phyloP scores from a whole-genome alignment of 495 filamentous ascomycete genomes.

The Mytilinidion resinicola region DNA sequence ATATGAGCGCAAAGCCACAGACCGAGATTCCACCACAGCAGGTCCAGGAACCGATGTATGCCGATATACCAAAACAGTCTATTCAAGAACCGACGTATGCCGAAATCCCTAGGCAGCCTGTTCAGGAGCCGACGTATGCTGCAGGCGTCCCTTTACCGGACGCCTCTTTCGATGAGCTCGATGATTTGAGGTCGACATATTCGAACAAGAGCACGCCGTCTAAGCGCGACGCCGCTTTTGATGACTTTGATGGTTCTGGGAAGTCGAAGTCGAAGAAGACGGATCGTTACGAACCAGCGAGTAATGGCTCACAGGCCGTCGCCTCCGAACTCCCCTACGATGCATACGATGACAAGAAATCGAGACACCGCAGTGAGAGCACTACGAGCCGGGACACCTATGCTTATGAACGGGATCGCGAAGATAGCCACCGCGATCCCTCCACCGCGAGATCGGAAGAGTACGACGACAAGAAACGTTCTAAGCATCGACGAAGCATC shows the following conservation, averaged over 20 bases:
- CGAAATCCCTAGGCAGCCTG: background rate
- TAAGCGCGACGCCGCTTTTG: background rate
- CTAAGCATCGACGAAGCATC: constrained; percentile 6
- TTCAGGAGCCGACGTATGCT: background rate
- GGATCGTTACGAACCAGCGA: background rate
- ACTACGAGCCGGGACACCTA: constrained; percentile 8
- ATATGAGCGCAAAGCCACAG: background rate
- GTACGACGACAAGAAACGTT: background rate
- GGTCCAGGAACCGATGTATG: background rate
- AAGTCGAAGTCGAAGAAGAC: background rate
- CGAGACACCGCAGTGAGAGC: background rate
- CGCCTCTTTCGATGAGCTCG: background rate
- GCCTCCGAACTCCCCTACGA: background rate
- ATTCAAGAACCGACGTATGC: background rate
- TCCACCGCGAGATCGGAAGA: constrained; percentile 5
- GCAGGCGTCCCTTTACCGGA: background rate
- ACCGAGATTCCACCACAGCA: background rate
- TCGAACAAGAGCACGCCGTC: background rate
- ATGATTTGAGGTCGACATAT: background rate
- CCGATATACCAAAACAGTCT: no score
- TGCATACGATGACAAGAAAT: constrained; percentile 9
- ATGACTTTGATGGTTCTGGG: background rate
- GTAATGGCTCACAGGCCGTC: background rate
- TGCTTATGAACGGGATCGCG: constrained; percentile 3
- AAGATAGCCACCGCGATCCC: background rate